These are phyloP conservation scores for Solanum dulcamara DNA, from an alignment of 257 asterid genomes.

Conservation along the genomic window DNA sequence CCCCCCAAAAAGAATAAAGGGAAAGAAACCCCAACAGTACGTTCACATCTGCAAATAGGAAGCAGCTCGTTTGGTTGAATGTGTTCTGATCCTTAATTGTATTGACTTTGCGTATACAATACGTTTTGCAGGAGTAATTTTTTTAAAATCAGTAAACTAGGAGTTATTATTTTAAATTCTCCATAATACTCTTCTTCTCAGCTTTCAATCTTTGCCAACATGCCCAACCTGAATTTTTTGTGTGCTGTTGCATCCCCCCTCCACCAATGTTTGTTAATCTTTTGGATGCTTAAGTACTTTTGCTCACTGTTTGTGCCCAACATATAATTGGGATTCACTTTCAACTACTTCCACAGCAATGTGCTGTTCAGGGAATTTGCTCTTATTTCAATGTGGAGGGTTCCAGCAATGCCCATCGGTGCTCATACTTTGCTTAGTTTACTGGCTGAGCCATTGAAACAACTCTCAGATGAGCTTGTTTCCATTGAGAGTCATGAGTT, in stretches of 20 bases:
- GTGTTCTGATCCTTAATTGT: background rate
- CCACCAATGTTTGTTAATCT: background rate
- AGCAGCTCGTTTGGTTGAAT: background rate
- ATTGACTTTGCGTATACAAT: background rate
- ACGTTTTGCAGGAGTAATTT: background rate
- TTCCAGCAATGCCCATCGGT: conserved; percentile 85
- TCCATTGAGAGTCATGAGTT: conserved; percentile 46
- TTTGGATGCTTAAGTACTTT: background rate
- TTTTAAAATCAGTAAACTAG: background rate
- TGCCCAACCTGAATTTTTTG: background rate
- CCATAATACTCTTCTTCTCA: background rate
- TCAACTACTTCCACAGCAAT: conserved; percentile 47
- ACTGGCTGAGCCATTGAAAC: conserved; percentile 96
- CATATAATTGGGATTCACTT: conserved; percentile 10
- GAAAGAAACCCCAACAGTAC: background rate
- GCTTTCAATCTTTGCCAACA: background rate
- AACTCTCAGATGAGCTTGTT: conserved; percentile 46
- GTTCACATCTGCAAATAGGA: background rate
- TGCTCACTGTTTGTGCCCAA: background rate
- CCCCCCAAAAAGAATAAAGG: background rate
- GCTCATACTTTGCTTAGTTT: conserved; percentile 88
- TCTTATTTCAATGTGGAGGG: conserved; percentile 96
- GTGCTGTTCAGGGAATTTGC: conserved; percentile 93
- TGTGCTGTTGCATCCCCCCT: background rate
- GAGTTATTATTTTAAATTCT: background rate